Percentiles rank a stretch among this genome's conserved stretches.
These are phyloP conservation scores for Pythium dissimile DNA, from an alignment of 352 stramenopile genomes.

Conservation along the genomic window DNA sequence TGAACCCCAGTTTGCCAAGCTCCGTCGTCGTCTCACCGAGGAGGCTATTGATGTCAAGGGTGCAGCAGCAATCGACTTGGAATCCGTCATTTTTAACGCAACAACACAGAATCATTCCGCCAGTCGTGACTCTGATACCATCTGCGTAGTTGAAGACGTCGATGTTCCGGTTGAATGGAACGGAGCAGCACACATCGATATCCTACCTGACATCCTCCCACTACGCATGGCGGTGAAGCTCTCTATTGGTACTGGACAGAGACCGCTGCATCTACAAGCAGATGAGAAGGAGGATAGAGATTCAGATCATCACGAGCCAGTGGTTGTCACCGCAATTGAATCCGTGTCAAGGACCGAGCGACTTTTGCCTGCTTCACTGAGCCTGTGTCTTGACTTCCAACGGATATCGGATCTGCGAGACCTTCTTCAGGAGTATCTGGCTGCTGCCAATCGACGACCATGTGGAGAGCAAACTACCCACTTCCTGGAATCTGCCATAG, in stretches of 20 bases:
- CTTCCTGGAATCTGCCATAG: neutral
- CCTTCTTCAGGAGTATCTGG: constrained; percentile 6
- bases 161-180: constrained; percentile 15
- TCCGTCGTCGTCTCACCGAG: neutral
- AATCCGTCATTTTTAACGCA: neutral
- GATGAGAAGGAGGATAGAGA: neutral
- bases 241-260: too few relatives aligned
- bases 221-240: constrained; percentile 6
- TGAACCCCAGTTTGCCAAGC: neutral
- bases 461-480: neutral
- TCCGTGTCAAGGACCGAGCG: constrained; percentile 17
- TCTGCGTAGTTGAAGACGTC: neutral
- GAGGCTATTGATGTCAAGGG: neutral
- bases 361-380: constrained; percentile 14
- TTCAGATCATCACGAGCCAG: neutral
- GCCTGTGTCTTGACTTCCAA: constrained; percentile 19
- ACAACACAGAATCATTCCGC: neutral
- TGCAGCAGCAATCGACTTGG: constrained; percentile 5
- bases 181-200: too few relatives aligned
- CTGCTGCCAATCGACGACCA: neutral
- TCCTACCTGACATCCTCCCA: too few relatives aligned
- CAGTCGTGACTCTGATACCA: neutral
- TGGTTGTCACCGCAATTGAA: constrained; percentile 5
- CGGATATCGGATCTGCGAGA: constrained; percentile 14
- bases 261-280: too few relatives aligned